A percentile compares a stretch with the other conserved stretches of the same genome.
Evolutionary conservation across 2,329 filamentous ascomycete species (phyloP).

Genomic region (Neonectria faginata): DNA sequence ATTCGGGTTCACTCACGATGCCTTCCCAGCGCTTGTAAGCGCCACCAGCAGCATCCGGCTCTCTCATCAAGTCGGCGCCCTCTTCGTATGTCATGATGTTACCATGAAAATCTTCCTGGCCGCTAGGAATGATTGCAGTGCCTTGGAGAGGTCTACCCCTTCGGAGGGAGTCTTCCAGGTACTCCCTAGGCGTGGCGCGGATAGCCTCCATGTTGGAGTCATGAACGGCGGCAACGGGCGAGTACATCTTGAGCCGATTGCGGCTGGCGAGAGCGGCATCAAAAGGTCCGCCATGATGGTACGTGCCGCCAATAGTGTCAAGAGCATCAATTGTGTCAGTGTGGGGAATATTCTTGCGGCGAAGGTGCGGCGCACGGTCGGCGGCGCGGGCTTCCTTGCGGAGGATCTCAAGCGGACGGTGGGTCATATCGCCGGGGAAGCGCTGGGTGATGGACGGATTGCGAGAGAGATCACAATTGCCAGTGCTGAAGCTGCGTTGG

Average conservation of each 20-base stretch:
- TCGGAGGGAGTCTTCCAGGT: conserved; percentile 77
- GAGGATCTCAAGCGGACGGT: conserved; percentile 75
- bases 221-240: conserved; percentile 82
- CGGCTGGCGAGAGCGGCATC: conserved; percentile 83
- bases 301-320: conserved; percentile 74
- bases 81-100: conserved; percentile 83
- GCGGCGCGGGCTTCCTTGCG: conserved; percentile 72
- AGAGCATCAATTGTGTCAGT: conserved; percentile 86
- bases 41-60: conserved; percentile 74
- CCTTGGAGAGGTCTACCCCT: conserved; percentile 85
- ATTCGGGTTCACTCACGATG: conserved; percentile 66
- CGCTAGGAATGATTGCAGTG: conserved; percentile 80
- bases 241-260: conserved; percentile 71
- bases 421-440: conserved; percentile 73
- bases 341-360: conserved; percentile 72
- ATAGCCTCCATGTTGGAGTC: conserved; percentile 81
- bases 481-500: conserved; percentile 42
- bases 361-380: conserved; percentile 75
- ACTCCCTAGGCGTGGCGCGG: conserved; percentile 82
- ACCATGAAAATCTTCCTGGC: conserved; percentile 75
- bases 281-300: conserved; percentile 92
- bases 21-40: conserved; percentile 82
- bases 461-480: conserved; percentile 29
- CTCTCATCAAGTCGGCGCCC: conserved; percentile 86
- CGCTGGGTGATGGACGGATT: conserved; percentile 51